These are phyloP conservation scores for Cryptococcus neoformans DNA, from an alignment of 1,284 basidiomycete genomes.

Conservation along the genomic window DNA sequence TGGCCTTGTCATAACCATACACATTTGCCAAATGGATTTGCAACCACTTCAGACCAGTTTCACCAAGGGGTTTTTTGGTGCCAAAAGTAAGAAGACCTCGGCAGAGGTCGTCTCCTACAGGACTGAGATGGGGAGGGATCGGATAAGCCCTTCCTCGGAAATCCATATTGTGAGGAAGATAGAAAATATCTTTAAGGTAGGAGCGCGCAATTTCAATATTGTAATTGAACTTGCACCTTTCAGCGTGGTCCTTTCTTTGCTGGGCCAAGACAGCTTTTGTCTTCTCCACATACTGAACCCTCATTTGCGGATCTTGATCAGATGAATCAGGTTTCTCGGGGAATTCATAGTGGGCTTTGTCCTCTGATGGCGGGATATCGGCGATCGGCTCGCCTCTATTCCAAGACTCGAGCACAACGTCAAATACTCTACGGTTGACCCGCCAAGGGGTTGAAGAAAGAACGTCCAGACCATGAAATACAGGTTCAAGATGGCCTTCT, in stretches of 20 bases:
- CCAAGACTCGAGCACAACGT: constrained; percentile 74
- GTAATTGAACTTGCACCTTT: constrained; percentile 92
- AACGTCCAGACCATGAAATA: constrained; percentile 86
- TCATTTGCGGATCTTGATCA: constrained; percentile 65
- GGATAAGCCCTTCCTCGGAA: constrained; percentile 98
- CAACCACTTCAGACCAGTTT: constrained; percentile 75
- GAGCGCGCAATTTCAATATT: constrained; percentile 95
- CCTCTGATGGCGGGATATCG: constrained; percentile 67
- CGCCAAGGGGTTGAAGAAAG: constrained; percentile 88
- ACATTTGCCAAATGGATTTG: constrained; percentile 93
- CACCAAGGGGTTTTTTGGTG: constrained; percentile 74
- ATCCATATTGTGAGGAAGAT: constrained; percentile 95
- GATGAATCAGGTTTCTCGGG: constrained; percentile 63
- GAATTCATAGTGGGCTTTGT: constrained; percentile 29
- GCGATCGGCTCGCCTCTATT: constrained; percentile 72
- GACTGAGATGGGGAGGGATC: constrained; percentile 91
- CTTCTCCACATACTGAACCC: constrained; percentile 60
- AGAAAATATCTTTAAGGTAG: constrained; percentile 64
- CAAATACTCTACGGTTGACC: constrained; percentile 75
- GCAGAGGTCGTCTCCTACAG: constrained; percentile 93
- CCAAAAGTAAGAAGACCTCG: constrained; percentile 86
- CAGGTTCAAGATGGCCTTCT: constrained; percentile 73
- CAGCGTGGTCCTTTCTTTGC: constrained; percentile 79
- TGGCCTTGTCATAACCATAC: constrained; percentile 93
- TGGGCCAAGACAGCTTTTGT: constrained; percentile 62